These are phyloP conservation scores for Punica granatum DNA, from an alignment of 345 rosid species.

Conservation along the genomic window DNA sequence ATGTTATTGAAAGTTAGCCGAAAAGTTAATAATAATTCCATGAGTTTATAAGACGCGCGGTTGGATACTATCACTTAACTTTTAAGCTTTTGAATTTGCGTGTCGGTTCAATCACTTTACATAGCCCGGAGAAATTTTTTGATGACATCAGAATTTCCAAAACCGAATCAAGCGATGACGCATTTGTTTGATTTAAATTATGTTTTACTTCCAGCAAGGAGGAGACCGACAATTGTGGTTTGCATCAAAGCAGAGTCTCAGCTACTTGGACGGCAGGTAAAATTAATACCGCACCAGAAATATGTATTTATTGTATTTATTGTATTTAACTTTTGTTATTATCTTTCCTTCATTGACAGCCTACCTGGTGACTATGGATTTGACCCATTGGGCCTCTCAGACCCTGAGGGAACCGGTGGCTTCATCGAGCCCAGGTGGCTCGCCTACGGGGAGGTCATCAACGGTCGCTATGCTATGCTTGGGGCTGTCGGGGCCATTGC, in stretches of 20 bases:
- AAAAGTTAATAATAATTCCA: no score
- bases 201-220: slow-evolving; percentile 59
- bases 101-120: no score
- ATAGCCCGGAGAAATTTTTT: no score
- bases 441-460: slow-evolving; percentile 89
- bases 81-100: no score
- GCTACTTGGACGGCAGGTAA: slow-evolving; percentile 98
- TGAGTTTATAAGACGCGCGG: no score
- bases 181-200: no score
- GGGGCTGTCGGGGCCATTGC: slow-evolving; percentile 81
- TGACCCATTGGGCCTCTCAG: slow-evolving; percentile 95
- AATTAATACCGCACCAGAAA: slow-evolving; percentile 1
- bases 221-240: slow-evolving; percentile 84
- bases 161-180: no score
- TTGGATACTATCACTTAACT: no score
- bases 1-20: no score
- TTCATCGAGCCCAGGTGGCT: slow-evolving; percentile 96
- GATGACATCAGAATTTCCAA: no score
- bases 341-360: slow-evolving; percentile 19
- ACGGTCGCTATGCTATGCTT: slow-evolving; percentile 80
- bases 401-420: slow-evolving; percentile 94
- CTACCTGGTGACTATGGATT: slow-evolving; percentile 95
- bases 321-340: not conserved
- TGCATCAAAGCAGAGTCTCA: slow-evolving; percentile 83
- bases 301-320: not conserved